Evolutionary conservation across 306 rosid species (phyloP), one percentile per base, ranked within the genome.

Genomic region (Glycine tomentella): DNA sequence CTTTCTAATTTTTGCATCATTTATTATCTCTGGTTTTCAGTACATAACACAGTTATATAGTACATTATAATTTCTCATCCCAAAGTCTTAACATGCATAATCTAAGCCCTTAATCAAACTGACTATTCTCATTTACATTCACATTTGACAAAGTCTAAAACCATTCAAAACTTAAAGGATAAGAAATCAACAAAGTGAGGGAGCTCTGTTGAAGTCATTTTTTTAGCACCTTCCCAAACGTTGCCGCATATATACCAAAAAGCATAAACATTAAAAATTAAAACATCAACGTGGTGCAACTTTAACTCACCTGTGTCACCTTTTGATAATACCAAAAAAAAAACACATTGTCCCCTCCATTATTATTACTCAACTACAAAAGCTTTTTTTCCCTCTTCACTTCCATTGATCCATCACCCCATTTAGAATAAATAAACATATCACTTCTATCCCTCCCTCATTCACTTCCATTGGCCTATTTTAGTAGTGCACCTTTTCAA

Each of bases 291-390:
- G 52, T 77, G 81, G 68, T 85, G 65, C 78, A 83, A 80, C 90
- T 89, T 85, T 85, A 88, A 70, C 83, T 84, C 84, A 25, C 75
- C 79, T 46, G 72, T 44, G 64, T 44, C 49, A 65, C 55, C 88
- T 85, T 91, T 90, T 36, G 53, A 82, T 85, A 85, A 81, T 81
- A 74, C 69, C 90, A 36, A 87, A 69, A 70, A n/a, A n/a, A 53
- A 7, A 84, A 80, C 84, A 84, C 64, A 40, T 9, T 82, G 88
- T n/a, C n/a, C n/a, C n/a, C n/a, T n/a, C n/a, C n/a, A n/a, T n/a
- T n/a, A n/a, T n/a, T n/a, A n/a, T 42, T 51, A 67, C 81, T 80
- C 83, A 78, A 75, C 69, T 84, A 83, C 90, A 93, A 90, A 94
- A 88, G 84, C 82, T 77, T 88, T 84, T 83, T 90, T 90, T 68